Evolutionary conservation across 2,329 filamentous ascomycete species (phyloP), one percentile per base, ranked within the genome.

Genomic region (Aspergillus versicolor): DNA sequence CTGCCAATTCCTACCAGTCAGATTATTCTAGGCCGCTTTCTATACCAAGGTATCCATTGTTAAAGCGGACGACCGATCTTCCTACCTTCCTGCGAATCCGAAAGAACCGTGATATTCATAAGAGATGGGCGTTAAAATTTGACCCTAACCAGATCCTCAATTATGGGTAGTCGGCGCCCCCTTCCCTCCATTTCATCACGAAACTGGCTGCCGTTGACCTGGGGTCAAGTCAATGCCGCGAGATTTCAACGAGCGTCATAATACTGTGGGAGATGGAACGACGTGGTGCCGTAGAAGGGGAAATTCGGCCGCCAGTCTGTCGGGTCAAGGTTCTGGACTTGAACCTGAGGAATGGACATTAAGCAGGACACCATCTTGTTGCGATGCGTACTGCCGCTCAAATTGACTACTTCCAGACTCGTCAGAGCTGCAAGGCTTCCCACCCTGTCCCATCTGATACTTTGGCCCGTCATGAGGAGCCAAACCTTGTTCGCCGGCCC

Each of bases 231-330:
- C 43, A 13, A 13, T 9, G 19, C 30, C 27, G 4, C n/a, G n/a
- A 19, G 11, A 17, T 13, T 38, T 37, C 22, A 47, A 30, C 17
- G 19, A 44, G 34, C 15, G 34, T 24, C 21, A 34, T 27, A 5
- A 53, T 47, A 47, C 51, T n/a, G 42, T 22, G 34, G 13, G 42
- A 12, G n/a, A 38, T 32, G n/a, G 13, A 30, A n/a, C 34, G 17
- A 53, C 51, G 42, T 53, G 51, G 51, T 46, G 51, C 51, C 42
- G 41, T 53, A 53, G 51, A 30, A 24, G 42, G 19, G 19, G 6
- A 19, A 42, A 15, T 27, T 41, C 34, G 15, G 19, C 17, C 9
- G 32, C 34, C 11, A 24, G 22, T 30, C 30, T 19, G n/a, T 21
- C 15, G 42, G 22, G 15, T 32, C 43, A 53, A 53, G 51, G 51